Percentiles rank a stretch among this genome's conserved stretches.
Evolutionary conservation across 345 rosid genomes (phyloP).

Genomic region (Populus simonii): DNA sequence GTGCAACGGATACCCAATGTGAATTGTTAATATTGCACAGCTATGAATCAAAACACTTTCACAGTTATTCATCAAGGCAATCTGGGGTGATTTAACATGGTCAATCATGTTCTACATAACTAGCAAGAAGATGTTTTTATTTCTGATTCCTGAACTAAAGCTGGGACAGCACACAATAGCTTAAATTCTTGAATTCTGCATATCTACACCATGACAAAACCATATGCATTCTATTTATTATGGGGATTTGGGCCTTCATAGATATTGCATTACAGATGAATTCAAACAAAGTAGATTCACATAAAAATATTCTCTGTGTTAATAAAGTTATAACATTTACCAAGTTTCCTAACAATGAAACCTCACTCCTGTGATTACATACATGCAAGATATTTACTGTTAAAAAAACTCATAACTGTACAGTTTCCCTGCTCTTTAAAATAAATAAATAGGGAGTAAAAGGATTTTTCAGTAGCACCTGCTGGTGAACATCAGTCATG

Average conservation of each 20-base stretch:
- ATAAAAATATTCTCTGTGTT: neutral
- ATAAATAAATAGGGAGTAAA: neutral
- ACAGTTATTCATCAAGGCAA: neutral
- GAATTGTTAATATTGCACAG: neutral
- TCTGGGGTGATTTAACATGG: neutral
- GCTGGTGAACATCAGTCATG: conserved; percentile 96
- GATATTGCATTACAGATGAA: neutral
- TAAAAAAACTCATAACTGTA: conserved; percentile 2
- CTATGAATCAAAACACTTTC: neutral
- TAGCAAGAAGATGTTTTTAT: neutral
- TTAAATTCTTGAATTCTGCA: no score
- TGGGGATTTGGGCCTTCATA: neutral
- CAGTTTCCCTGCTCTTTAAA: neutral
- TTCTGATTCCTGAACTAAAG: neutral
- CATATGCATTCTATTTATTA: neutral
- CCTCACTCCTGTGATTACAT: conserved; percentile 4
- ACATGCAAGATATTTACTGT: conserved; percentile 4
- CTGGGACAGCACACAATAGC: neutral
- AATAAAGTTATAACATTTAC: neutral
- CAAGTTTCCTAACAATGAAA: conserved; percentile 2
- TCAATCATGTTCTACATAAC: neutral
- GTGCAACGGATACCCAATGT: neutral
- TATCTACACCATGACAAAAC: neutral
- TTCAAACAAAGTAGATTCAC: neutral
- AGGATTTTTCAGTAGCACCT: conserved; percentile 43